A percentile compares a stretch with the other conserved stretches of the same genome.
Evolutionary conservation across 2,329 filamentous ascomycete genomes (phyloP).

Genomic region (Ophiocordyceps camponoti-saundersi): DNA sequence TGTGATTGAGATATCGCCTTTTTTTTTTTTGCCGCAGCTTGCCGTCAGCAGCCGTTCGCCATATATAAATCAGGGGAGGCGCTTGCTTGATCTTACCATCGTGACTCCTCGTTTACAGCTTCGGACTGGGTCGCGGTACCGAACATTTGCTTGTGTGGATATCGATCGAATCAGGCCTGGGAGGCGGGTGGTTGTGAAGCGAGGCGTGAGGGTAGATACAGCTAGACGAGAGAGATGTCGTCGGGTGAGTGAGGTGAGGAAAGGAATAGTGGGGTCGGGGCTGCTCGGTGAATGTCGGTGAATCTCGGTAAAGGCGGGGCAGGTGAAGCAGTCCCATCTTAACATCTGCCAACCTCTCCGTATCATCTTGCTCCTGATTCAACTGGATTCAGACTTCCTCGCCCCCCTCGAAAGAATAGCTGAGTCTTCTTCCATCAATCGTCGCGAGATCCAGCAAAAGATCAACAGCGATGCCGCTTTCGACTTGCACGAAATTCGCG

Average conservation of each 20-base stretch:
- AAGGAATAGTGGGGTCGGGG: neutral
- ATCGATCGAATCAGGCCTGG: neutral
- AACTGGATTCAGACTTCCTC: neutral
- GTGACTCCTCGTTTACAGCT: slow-evolving; percentile 10
- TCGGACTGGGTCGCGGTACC: neutral
- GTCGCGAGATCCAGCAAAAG: too few species aligned
- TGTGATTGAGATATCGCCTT: slow-evolving; percentile 51
- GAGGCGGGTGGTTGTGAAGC: neutral
- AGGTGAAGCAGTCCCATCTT: neutral
- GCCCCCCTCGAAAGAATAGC: too few species aligned
- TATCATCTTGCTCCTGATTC: neutral
- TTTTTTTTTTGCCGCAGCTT: slow-evolving; percentile 42
- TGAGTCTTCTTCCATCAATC: neutral
- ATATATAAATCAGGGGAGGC: neutral
- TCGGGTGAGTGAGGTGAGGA: neutral
- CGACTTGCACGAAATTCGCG: neutral
- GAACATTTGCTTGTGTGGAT: neutral
- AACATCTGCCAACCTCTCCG: neutral
- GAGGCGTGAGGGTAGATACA: too few species aligned
- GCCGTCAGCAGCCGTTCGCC: neutral
- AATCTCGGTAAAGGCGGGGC: slow-evolving; percentile 17
- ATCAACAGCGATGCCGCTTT: neutral
- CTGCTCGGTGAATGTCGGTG: slow-evolving; percentile 9
- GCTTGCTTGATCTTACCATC: slow-evolving; percentile 14
- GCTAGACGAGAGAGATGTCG: neutral